These are phyloP conservation scores for Halenospora varia DNA, from an alignment of 495 filamentous ascomycete genomes.

Conservation along the genomic window DNA sequence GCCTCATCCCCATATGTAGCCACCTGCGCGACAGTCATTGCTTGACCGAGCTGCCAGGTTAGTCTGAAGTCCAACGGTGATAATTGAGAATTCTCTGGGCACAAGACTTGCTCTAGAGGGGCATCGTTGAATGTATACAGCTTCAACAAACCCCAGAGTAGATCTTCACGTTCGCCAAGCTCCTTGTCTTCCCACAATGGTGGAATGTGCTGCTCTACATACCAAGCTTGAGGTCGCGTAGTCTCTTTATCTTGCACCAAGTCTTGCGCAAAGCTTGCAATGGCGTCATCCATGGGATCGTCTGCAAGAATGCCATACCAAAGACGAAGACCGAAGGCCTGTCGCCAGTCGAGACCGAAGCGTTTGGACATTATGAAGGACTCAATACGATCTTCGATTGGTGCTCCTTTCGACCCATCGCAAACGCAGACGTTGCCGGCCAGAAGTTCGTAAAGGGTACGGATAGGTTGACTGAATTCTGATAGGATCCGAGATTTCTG, in stretches of 20 bases:
- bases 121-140: constrained; percentile 56
- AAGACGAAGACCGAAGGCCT: constrained; percentile 84
- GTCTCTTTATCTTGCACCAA: constrained; percentile 58
- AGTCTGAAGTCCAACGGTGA: constrained; percentile 70
- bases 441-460: constrained; percentile 84
- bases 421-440: constrained; percentile 80
- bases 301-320: constrained; percentile 73
- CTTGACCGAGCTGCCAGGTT: constrained; percentile 72
- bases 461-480: constrained; percentile 80
- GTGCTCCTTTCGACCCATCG: constrained; percentile 65
- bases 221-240: constrained; percentile 55
- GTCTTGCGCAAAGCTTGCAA: constrained; percentile 64
- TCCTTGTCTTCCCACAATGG: constrained; percentile 44
- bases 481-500: constrained; percentile 71
- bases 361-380: constrained; percentile 74
- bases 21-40: constrained; percentile 45
- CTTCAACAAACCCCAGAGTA: constrained; percentile 82
- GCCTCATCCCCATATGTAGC: constrained; percentile 38
- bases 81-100: constrained; percentile 54
- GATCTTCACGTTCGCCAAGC: constrained; percentile 60
- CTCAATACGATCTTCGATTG: constrained; percentile 68
- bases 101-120: constrained; percentile 50
- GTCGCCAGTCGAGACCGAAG: constrained; percentile 87
- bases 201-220: constrained; percentile 44
- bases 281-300: constrained; percentile 64